Percentiles rank a stretch among this genome's conserved stretches.
These are phyloP conservation scores for Aspergillus bridgeri DNA, from an alignment of 495 filamentous ascomycete species.

Conservation along the genomic window DNA sequence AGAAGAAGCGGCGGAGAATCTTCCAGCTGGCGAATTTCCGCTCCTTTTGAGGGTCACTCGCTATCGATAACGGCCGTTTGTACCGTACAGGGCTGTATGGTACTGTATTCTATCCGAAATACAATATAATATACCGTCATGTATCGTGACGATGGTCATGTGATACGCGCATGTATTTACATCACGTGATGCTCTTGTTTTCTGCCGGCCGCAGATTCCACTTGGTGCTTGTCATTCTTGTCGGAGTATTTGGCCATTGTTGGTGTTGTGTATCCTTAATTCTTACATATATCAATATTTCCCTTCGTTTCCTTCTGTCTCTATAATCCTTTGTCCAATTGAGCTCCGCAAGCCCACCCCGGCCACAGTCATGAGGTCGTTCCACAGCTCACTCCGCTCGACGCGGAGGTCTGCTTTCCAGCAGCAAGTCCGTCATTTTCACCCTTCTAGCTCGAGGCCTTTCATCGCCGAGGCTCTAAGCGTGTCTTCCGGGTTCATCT, in stretches of 20 bases:
- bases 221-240: neutral
- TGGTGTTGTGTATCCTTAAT: neutral
- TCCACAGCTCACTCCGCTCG: conserved; percentile 11
- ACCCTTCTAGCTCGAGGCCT: conserved; percentile 37
- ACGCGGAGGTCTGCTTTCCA: conserved; percentile 8
- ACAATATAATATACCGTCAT: neutral
- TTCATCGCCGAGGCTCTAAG: conserved; percentile 48
- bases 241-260: too few relatives aligned
- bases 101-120: neutral
- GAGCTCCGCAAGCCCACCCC: neutral
- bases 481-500: conserved; percentile 52
- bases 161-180: neutral
- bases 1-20: conserved; percentile 2
- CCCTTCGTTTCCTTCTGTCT: neutral
- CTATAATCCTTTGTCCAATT: neutral
- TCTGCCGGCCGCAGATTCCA: neutral
- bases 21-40: neutral
- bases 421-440: conserved; percentile 44
- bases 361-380: conserved; percentile 11
- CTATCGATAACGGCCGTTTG: neutral
- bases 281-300: neutral
- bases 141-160: too few relatives aligned
- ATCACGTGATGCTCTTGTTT: neutral
- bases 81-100: neutral
- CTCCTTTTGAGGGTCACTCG: neutral